Evolutionary conservation across 257 asterid species (phyloP), one percentile per base, ranked within the genome.

Genomic region (Ballota nigra): DNA sequence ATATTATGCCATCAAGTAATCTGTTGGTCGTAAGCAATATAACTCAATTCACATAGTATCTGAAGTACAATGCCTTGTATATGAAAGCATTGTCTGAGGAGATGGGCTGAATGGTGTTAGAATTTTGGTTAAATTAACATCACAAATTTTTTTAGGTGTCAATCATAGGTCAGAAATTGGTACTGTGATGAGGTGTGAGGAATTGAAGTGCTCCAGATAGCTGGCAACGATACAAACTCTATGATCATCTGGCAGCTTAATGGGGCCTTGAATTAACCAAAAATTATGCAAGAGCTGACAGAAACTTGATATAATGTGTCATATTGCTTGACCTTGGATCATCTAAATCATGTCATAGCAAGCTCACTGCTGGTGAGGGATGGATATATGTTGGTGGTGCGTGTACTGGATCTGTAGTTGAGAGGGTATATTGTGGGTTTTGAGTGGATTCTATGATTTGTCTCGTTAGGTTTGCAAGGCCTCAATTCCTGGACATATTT

Each of bases 101-200:
- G 69, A 64, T 74, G 73, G 69, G 66, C 62, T 71, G 62, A 59
- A 34, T 66, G 78, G 74, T 71, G 74, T 23, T 72, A 40, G 70
- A 16, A 41, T 71, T 33, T 71, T 41, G 74, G 78, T 71, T 38
- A 40, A 67, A 58, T 56, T 75, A 69, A 63, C 59, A 19, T 69
- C 60, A 67, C 66, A 68, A 64, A 71, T 73, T 28, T 45, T 47
- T n/a, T 43, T 66, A 56, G 73, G 77, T 45, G 22, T 76, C 66
- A 68, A 61, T 79, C 70, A 45, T 69, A 69, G 68, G 61, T 57
- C 38, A 45, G 75, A 24, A 28, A 0, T 6, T 26, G 34, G 24
- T 55, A 23, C 11, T 38, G 66, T 26, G 52, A 20, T 74, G 59
- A 69, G 72, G 77, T n/a, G 75, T 63, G 80, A 41, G 63, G 83